Percentiles rank a stretch among this genome's conserved stretches.
These are phyloP conservation scores for Macadamia tetraphylla DNA, from an alignment of 164 flowering plant species.

Conservation along the genomic window DNA sequence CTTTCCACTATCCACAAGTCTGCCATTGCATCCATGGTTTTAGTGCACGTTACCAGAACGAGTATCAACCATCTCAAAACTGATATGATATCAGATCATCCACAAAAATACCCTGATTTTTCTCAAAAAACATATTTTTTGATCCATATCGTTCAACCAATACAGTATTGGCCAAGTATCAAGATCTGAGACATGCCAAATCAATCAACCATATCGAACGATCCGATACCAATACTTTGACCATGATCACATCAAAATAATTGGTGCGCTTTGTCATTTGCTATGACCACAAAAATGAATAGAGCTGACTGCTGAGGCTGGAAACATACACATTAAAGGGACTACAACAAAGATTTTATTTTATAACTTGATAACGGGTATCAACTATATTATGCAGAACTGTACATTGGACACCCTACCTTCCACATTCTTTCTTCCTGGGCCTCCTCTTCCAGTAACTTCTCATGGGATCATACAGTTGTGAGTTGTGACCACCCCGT, in stretches of 20 bases:
- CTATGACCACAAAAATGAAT: neutral
- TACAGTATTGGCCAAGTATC: too few relatives aligned
- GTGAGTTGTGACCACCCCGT: neutral
- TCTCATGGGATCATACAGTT: neutral
- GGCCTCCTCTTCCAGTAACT: slow-evolving; percentile 5
- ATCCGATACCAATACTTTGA: too few relatives aligned
- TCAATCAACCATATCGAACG: too few relatives aligned
- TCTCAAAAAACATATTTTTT: too few relatives aligned
- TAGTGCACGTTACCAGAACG: too few relatives aligned
- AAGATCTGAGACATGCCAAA: too few relatives aligned
- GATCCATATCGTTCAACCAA: too few relatives aligned
- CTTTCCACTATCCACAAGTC: neutral
- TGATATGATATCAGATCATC: too few relatives aligned
- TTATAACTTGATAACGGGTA: slow-evolving; percentile 12
- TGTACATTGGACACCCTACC: slow-evolving; percentile 13
- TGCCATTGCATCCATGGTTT: neutral
- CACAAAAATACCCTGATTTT: too few relatives aligned
- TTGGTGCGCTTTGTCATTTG: neutral
- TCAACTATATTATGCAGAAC: slow-evolving; percentile 14
- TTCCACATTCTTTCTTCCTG: slow-evolving; percentile 8
- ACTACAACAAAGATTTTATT: slow-evolving; percentile 8
- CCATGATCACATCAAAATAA: neutral
- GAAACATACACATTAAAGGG: neutral
- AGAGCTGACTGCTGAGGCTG: neutral
- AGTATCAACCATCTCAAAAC: too few relatives aligned